A percentile compares a stretch with the other conserved stretches of the same genome.
Evolutionary conservation across 2,329 filamentous ascomycete genomes (phyloP).

Genomic region (Zopfia rhizophila): DNA sequence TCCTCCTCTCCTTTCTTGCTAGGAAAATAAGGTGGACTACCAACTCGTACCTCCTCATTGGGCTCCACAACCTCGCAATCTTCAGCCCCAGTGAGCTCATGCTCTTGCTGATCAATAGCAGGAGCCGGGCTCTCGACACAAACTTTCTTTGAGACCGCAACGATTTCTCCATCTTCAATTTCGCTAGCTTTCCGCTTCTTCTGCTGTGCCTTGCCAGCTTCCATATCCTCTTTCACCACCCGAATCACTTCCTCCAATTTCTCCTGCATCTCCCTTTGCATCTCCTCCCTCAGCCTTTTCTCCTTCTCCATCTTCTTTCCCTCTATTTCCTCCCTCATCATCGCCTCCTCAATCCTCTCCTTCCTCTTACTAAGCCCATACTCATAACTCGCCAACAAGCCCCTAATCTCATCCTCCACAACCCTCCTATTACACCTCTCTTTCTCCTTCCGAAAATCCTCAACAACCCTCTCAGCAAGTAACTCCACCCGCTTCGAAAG

Average conservation of each 20-base stretch:
- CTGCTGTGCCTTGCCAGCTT: neutral
- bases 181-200: neutral
- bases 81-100: too few species aligned
- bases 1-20: too few species aligned
- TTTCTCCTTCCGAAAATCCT: slow-evolving; percentile 8
- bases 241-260: neutral
- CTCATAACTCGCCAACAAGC: too few species aligned
- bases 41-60: too few species aligned
- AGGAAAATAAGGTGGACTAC: too few species aligned
- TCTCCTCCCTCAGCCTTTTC: neutral
- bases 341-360: slow-evolving; percentile 5
- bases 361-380: too few species aligned
- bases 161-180: slow-evolving; percentile 6
- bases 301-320: neutral
- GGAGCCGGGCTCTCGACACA: too few species aligned
- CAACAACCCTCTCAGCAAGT: slow-evolving; percentile 7
- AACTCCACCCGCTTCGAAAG: slow-evolving; percentile 5
- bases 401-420: slow-evolving; percentile 7
- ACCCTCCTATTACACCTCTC: slow-evolving; percentile 1
- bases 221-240: neutral
- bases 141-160: slow-evolving; percentile 2
- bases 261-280: neutral
- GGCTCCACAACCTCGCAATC: too few species aligned
- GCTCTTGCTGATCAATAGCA: too few species aligned
- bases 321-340: slow-evolving; percentile 3